Base-by-base conservation (phyloP, 441 rosid genomes). In the Manihot esculenta region DNA sequence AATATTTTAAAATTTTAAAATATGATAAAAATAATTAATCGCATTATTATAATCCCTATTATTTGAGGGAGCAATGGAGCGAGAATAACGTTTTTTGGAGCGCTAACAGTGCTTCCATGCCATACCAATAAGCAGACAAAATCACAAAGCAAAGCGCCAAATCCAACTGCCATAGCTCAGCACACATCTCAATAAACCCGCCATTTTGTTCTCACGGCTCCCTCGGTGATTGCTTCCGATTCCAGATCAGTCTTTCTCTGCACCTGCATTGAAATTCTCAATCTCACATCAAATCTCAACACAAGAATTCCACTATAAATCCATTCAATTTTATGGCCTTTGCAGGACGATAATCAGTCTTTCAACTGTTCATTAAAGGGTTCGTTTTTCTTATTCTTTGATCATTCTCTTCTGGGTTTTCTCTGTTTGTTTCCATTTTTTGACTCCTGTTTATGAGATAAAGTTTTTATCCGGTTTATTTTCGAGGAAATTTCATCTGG, bases 201-300 rank as follows among this genome's bases (percentile, higher is more conserved):
- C 60, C 54, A 62, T 18, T 23, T 62, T 48, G 62, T n/a, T 45
- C 61, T 64, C 68, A 3, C 59, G 42, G 51, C 58, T 51, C 65
- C 56, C 20, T 54, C 41, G 45, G 47, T 76, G 55, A 68, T 63
- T 72, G 14, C 10, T 27, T 23, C 70, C 66, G 10, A 13, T 62
- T 72, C 63, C 64, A 69, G 72, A 73, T 76, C 83, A 64, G 77
- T 77, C 75, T 72, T 69, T 61, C 68, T 53, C 26, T 24, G 57
- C 15, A 17, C 55, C 58, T 50, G 27, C 73, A 51, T 75, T 59
- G 74, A 56, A 80, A 60, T 47, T 72, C 63, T 71, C 84, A 68
- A 79, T 75, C 65, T 51, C 20, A 7, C 24, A 47, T 2, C 64
- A 30, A 23, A 55, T 75, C 69, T 61, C 78, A 27, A 35, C 26